phyloP scores from a whole-genome alignment of 768 basidiomycete genomes.

The Agaricus sinodeliciosus region DNA sequence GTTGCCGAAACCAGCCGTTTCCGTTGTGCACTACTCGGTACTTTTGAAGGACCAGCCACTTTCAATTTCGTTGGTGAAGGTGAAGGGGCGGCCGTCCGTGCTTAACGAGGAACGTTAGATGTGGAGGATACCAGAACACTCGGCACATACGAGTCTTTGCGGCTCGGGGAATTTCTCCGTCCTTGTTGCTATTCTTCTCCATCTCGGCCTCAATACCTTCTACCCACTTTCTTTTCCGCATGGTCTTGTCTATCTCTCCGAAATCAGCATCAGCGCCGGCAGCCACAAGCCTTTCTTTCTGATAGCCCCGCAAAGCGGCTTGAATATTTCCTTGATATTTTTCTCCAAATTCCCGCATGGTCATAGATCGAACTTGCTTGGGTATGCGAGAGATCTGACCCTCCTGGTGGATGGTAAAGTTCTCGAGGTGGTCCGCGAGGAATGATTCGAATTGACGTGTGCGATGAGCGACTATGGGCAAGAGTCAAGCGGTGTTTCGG shows the following conservation, averaged over 20 bases:
- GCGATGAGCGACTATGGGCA: constrained; percentile 58
- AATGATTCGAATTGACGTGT: constrained; percentile 69
- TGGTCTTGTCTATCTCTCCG: constrained; percentile 57
- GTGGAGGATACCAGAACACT: not conserved
- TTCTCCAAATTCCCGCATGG: constrained; percentile 71
- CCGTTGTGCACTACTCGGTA: constrained; percentile 47
- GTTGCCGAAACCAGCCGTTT: constrained; percentile 31
- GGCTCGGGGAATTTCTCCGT: constrained; percentile 35
- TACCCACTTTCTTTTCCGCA: constrained; percentile 74
- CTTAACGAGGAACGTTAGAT: constrained; percentile 12
- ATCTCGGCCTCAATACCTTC: constrained; percentile 51
- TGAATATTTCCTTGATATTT: constrained; percentile 76
- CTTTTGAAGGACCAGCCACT: constrained; percentile 40
- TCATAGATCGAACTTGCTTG: constrained; percentile 63
- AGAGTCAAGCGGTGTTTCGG: constrained; percentile 7
- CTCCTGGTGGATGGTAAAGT: constrained; percentile 71
- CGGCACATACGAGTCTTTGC: constrained; percentile 50
- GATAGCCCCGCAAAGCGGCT: constrained; percentile 59
- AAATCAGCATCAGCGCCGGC: constrained; percentile 41
- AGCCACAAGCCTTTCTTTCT: constrained; percentile 53
- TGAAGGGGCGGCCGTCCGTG: constrained; percentile 29
- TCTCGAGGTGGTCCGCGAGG: constrained; percentile 67
- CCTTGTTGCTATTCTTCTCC: constrained; percentile 25
- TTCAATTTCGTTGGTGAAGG: constrained; percentile 59
- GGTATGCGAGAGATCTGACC: constrained; percentile 69